Evolutionary conservation across 73 alveolate species (phyloP).

Genomic region (Paramecium primaurelia): DNA sequence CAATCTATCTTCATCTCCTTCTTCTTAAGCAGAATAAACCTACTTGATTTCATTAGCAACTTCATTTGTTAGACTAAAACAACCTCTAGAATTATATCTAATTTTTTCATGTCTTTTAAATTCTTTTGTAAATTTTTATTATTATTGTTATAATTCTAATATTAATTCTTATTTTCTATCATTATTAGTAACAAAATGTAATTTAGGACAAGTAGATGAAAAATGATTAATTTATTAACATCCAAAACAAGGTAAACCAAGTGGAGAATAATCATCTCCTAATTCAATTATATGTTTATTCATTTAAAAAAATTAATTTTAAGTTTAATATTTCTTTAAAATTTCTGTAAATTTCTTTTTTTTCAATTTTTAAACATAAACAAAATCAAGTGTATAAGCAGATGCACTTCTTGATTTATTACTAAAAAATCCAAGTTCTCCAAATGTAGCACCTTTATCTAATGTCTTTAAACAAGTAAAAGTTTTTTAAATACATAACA

Average conservation of each 20-base stretch:
- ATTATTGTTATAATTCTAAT: background rate
- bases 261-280: background rate
- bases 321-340: background rate
- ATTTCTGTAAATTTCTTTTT: conserved; percentile 60
- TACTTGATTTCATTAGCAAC: conserved; percentile 24
- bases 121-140: background rate
- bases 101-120: conserved; percentile 14
- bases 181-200: background rate
- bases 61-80: background rate
- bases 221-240: conserved; percentile 1
- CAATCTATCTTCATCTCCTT: background rate
- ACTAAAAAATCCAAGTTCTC: conserved; percentile 85
- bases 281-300: conserved; percentile 18
- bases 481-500: conserved; percentile 64
- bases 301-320: background rate
- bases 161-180: background rate
- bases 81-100: conserved; percentile 18
- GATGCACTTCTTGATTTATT: conserved; percentile 75
- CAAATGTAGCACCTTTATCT: conserved; percentile 75
- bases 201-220: conserved; percentile 7
- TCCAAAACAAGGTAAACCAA: conserved; percentile 45
- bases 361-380: conserved; percentile 64
- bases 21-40: background rate
- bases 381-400: conserved; percentile 80
- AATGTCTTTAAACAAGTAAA: conserved; percentile 62